Evolutionary conservation across 1,139 yeast genomes (phyloP).

Genomic region (Neolecta irregularis): DNA sequence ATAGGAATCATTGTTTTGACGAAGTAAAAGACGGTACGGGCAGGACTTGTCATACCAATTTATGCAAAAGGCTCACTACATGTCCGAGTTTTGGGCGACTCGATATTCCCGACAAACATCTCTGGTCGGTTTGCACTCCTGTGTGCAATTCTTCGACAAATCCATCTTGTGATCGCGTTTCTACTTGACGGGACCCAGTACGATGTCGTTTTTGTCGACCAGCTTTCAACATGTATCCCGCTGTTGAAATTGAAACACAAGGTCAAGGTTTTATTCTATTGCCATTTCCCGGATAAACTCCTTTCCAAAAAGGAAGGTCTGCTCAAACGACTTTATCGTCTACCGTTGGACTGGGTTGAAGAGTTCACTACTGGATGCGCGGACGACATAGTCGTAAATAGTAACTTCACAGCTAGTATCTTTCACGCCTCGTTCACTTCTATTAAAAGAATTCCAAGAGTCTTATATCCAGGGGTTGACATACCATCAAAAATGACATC

Average conservation of each 20-base stretch:
- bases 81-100: conserved; percentile 67
- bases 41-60: too few species aligned
- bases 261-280: conserved; percentile 55
- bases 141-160: conserved; percentile 72
- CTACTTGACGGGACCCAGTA: conserved; percentile 31
- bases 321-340: conserved; percentile 49
- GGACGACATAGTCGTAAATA: conserved; percentile 73
- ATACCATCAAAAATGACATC: conserved; percentile 5
- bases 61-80: conserved; percentile 28
- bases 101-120: conserved; percentile 55
- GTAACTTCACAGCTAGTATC: conserved; percentile 60
- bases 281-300: conserved; percentile 90
- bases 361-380: conserved; percentile 64
- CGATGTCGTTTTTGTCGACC: conserved; percentile 76
- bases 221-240: conserved; percentile 75
- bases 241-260: conserved; percentile 34
- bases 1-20: conserved; percentile 71
- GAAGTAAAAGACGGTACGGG: conserved; percentile 40
- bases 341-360: conserved; percentile 71
- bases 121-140: conserved; percentile 56
- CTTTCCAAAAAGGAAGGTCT: conserved; percentile 42
- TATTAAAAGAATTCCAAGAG: conserved; percentile 41
- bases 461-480: conserved; percentile 83
- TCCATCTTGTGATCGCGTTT: conserved; percentile 43
- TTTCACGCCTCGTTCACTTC: conserved; percentile 48